Evolutionary conservation across 768 basidiomycete species (phyloP), one percentile per base, ranked within the genome.

Genomic region (Boletus speciosus): DNA sequence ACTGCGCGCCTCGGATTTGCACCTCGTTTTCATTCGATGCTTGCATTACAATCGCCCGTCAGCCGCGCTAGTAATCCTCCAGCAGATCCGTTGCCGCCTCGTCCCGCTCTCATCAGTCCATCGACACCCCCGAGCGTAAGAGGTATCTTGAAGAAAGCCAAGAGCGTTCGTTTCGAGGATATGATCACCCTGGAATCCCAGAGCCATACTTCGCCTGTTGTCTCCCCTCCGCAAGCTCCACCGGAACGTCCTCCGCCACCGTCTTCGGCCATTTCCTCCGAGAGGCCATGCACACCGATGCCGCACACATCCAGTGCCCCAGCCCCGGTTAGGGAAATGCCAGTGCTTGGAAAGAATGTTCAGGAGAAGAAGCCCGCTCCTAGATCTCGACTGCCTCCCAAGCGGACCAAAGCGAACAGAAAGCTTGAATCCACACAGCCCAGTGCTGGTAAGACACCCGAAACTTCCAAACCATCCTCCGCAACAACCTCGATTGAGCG

Each of bases 101-200:
- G 61, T 27, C 56, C 64, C 27, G 65, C 55, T 39, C 59, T 67
- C 44, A 46, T 63, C 56, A 63, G 46, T 47, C 65, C 61, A 25
- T 65, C 63, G 5, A 73, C 66, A 31, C 60, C 68, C 42, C 59
- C 62, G 7, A 66, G 66, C 0, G 66, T 70, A 19, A 66, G 66
- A 50, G 68, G 74, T 23, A 76, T 76, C 45, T 62, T 76, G 55
- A 76, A 76, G 66, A 72, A 69, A 56, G 64, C 58, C 54, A 75
- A 76, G 66, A 69, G 61, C 40, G 74, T 76, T 37, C 73, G 74
- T 34, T 76, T 76, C 55, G 68, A 69, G 27, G 70, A 69, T 34
- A 9, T 21, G 42, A 35, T 47, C 35, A 32, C 6, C 49, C 45
- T 37, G 14, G 61, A 57, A 31, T 27, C 41, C n/a, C 39, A 51